Evolutionary conservation across 495 filamentous ascomycete species (phyloP).

Genomic region (Entonaema liquescens): DNA sequence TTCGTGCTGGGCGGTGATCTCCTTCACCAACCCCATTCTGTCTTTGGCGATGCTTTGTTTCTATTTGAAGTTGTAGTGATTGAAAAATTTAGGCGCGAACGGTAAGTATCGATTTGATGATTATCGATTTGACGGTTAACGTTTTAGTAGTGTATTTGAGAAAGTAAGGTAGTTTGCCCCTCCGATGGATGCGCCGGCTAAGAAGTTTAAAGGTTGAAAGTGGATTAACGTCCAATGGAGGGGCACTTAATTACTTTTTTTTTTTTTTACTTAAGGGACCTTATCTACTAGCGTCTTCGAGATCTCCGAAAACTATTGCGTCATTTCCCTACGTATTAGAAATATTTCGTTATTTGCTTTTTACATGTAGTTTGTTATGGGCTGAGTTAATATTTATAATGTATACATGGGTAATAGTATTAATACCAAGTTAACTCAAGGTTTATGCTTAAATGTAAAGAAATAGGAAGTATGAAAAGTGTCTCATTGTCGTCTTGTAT

Average conservation of each 20-base stretch:
- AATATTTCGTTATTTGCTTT: slow-evolving; percentile 13
- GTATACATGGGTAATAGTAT: too few relatives aligned
- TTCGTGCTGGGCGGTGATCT: slow-evolving; percentile 72
- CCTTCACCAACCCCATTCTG: slow-evolving; percentile 59
- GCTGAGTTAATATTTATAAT: too few relatives aligned
- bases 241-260: slow-evolving; percentile 46
- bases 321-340: too few relatives aligned
- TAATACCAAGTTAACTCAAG: too few relatives aligned
- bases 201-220: slow-evolving; percentile 8
- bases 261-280: slow-evolving; percentile 1
- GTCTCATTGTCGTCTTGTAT: too few relatives aligned
- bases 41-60: not conserved
- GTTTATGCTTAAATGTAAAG: too few relatives aligned
- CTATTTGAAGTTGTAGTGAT: not conserved
- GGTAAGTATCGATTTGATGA: not conserved
- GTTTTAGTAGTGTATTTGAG: not conserved
- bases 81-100: not conserved
- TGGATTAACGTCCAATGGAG: slow-evolving; percentile 41
- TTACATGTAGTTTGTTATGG: not conserved
- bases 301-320: slow-evolving; percentile 31
- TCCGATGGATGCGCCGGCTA: slow-evolving; percentile 31
- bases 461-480: too few relatives aligned
- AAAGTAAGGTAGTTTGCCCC: slow-evolving; percentile 17
- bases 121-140: not conserved
- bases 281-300: slow-evolving; percentile 16